Base-by-base conservation (phyloP, 331 rosid species). In the Telfairia occidentalis region DNA sequence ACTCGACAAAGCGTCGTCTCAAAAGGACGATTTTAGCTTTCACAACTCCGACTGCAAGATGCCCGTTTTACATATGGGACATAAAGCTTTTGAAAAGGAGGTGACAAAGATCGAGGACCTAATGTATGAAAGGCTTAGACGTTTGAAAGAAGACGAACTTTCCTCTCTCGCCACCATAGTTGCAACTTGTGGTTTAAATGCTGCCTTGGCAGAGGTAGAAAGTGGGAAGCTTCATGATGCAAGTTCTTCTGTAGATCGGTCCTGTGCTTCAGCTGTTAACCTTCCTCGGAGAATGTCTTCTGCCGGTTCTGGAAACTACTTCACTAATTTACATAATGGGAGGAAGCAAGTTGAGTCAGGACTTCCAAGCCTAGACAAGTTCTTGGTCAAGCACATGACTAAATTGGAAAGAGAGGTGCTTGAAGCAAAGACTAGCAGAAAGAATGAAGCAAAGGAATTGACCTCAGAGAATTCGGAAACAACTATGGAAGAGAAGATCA, bases 131-230 rank as follows among this genome's bases (percentile, higher is more conserved):
- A 86, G 96, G 90, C 90, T 94, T 80, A 85, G 88, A 81, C 80
- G 92, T 81, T 86, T 94, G 89, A 84, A 83, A 72, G 98, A 90
- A 83, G 90, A 85, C 59, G 96, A 90, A 58, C 95, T 95, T 81
- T 91, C 97, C 79, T 90, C 98, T 71, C 92, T 95, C 46, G 96
- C 96, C 76, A 91, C 93, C 46, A 90, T 91, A 76, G 96, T 95
- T 73, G 98, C 97, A 78, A 91, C 96, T 65, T 90, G 88, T 78
- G 96, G 98, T 81, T 79, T 95, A 77, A 95, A 83, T 78, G 96
- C 98, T 53, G 97, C 89, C 83, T 87, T 95, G 81, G 87, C 85
- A 65, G 90, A 91, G 83, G 87, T 85, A 30, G 85, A 86, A 82
- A 88, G 67, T 76, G 83, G 80, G 78, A 91, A 86, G 82, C 85